Percentiles rank a stretch among this genome's conserved stretches.
Evolutionary conservation across 2,329 filamentous ascomycete species (phyloP).

Genomic region (Neonectria neomacrospora): DNA sequence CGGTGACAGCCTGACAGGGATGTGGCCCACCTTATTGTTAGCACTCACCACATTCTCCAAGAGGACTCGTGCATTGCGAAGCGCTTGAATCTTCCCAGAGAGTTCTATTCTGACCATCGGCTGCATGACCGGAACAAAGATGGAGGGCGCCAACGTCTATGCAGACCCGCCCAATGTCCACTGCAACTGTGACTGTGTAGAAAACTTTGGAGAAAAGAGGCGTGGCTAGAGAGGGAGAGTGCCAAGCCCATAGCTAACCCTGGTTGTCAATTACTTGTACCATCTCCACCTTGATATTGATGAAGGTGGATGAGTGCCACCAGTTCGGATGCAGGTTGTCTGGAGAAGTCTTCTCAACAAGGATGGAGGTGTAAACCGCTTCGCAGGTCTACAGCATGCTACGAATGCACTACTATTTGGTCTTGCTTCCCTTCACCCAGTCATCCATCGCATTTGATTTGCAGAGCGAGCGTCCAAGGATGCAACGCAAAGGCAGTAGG

Average conservation of each 20-base stretch:
- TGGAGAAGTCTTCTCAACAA: background rate
- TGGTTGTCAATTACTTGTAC: constrained; percentile 9
- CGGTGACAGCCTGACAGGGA: too few relatives aligned
- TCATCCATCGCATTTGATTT: background rate
- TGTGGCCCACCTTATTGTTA: background rate
- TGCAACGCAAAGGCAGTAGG: constrained; percentile 4
- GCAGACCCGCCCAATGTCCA: background rate
- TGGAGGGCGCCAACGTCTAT: too few relatives aligned
- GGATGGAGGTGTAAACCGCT: background rate
- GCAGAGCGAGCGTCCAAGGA: background rate
- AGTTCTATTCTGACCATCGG: too few relatives aligned
- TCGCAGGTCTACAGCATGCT: background rate
- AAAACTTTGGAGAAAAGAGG: background rate
- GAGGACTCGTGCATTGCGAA: background rate
- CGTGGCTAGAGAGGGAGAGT: background rate
- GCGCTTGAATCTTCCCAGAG: background rate
- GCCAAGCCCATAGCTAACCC: constrained; percentile 4
- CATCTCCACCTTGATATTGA: constrained; percentile 15
- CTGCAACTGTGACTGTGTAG: background rate
- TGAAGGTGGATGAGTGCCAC: constrained; percentile 1
- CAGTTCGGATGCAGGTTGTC: background rate
- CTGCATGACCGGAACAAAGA: too few relatives aligned
- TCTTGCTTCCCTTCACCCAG: background rate
- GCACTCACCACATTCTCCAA: too few relatives aligned
- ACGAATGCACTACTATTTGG: background rate